Percentiles rank a stretch among this genome's conserved stretches.
Evolutionary conservation across 345 rosid genomes (phyloP).

Genomic region (Syzygium oleosum): DNA sequence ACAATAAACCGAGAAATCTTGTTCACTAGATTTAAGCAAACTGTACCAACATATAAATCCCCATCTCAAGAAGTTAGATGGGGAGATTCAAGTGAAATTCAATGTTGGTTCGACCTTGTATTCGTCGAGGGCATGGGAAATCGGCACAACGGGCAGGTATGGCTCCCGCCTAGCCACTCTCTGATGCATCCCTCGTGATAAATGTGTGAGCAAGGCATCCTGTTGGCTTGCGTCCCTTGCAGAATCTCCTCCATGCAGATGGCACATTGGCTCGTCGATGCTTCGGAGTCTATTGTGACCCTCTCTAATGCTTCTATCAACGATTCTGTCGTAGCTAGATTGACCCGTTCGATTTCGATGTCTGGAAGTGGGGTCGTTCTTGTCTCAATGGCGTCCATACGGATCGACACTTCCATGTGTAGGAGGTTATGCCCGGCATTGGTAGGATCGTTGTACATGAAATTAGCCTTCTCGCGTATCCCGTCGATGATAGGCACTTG

Average conservation of each 20-base stretch:
- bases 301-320: neutral
- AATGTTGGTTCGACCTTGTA: neutral
- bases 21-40: neutral
- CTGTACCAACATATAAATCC: neutral
- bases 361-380: neutral
- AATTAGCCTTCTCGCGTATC: neutral
- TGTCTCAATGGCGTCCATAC: accelerated
- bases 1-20: neutral
- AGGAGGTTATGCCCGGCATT: neutral
- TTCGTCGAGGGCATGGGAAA: neutral
- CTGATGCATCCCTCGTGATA: neutral
- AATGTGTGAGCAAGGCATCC: neutral
- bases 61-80: neutral
- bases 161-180: neutral
- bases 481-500: neutral
- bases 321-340: neutral
- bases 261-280: neutral
- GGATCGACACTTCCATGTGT: neutral
- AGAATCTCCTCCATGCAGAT: neutral
- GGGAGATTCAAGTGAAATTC: neutral
- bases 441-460: neutral
- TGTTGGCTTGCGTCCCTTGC: neutral
- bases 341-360: neutral
- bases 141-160: accelerated
- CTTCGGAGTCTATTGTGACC: neutral